Evolutionary conservation across 2,329 filamentous ascomycete genomes (phyloP).

Genomic region (Colletotrichum musicola): DNA sequence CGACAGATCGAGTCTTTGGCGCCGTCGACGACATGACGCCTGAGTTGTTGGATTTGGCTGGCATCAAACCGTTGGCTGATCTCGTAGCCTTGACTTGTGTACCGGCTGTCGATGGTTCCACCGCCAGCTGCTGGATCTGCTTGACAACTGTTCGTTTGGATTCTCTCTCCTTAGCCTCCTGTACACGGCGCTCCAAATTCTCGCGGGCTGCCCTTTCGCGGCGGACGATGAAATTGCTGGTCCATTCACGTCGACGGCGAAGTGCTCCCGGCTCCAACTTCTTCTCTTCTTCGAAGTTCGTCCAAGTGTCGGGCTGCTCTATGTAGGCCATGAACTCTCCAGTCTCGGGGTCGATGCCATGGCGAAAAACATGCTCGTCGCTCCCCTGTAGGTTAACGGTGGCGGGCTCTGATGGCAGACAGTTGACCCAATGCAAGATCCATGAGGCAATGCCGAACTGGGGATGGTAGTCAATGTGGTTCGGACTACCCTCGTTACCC

Average conservation of each 20-base stretch:
- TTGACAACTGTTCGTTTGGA: neutral
- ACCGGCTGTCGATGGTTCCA: neutral
- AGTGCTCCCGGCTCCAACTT: slow-evolving; percentile 19
- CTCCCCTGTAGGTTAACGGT: slow-evolving; percentile 8
- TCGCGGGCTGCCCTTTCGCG: slow-evolving; percentile 25
- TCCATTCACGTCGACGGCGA: slow-evolving; percentile 42
- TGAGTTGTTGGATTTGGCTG: neutral
- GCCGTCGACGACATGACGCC: neutral
- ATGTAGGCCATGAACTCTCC: slow-evolving; percentile 51
- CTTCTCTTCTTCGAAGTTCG: slow-evolving; percentile 33
- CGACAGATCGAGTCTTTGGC: neutral
- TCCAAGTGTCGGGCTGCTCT: slow-evolving; percentile 48
- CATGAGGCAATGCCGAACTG: neutral
- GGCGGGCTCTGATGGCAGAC: neutral
- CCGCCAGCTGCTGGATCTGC: neutral
- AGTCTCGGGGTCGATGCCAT: slow-evolving; percentile 53
- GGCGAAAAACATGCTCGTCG: slow-evolving; percentile 40
- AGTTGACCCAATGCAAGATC: slow-evolving; percentile 15
- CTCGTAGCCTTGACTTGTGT: too few species aligned
- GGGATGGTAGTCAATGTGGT: neutral
- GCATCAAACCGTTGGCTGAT: too few species aligned
- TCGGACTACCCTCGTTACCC: neutral
- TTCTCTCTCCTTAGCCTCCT: neutral
- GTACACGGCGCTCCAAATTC: slow-evolving; percentile 13
- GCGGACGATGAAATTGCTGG: slow-evolving; percentile 36